Conservation (phyloP, 129 eudicot genomes). For the Oenanthe sinensis region DNA sequence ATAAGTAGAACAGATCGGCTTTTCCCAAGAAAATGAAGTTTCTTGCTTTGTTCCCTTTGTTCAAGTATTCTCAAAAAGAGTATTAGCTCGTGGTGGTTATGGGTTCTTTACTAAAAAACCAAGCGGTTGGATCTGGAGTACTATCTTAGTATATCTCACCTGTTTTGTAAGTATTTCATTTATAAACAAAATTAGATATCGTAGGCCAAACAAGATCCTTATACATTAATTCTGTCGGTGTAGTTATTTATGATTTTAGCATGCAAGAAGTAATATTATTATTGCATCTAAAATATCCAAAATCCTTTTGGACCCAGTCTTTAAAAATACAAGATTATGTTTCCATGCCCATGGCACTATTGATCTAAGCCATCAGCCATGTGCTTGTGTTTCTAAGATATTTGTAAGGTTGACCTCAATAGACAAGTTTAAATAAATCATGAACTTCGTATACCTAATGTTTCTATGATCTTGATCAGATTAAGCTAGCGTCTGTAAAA, state of each 20-base stretch:
- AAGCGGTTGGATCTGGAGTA: too few species aligned
- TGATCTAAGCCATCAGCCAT: not conserved
- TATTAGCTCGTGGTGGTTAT: too few species aligned
- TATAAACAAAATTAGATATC: not conserved
- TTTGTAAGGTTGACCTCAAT: not conserved
- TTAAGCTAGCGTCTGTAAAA: constrained; percentile 88
- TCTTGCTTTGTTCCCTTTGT: too few species aligned
- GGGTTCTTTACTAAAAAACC: too few species aligned
- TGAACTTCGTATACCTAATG: constrained; percentile 1
- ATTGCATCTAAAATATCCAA: not conserved
- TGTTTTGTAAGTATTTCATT: not conserved
- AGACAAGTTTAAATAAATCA: constrained; percentile 4
- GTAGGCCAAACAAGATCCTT: not conserved
- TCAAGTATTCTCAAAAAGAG: too few species aligned
- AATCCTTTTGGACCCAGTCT: not conserved
- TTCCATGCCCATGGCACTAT: not conserved
- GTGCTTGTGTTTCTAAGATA: constrained; percentile 2
- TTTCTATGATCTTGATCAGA: constrained; percentile 30
- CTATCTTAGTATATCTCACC: not conserved
- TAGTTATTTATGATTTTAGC: not conserved
- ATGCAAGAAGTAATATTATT: not conserved
- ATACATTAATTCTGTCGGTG: not conserved
- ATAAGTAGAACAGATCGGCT: too few species aligned
- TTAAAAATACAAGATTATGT: not conserved
- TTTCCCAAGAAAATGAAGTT: too few species aligned